These are phyloP conservation scores for Chaetomium globosum DNA, from an alignment of 2,329 filamentous ascomycete species.

Conservation along the genomic window DNA sequence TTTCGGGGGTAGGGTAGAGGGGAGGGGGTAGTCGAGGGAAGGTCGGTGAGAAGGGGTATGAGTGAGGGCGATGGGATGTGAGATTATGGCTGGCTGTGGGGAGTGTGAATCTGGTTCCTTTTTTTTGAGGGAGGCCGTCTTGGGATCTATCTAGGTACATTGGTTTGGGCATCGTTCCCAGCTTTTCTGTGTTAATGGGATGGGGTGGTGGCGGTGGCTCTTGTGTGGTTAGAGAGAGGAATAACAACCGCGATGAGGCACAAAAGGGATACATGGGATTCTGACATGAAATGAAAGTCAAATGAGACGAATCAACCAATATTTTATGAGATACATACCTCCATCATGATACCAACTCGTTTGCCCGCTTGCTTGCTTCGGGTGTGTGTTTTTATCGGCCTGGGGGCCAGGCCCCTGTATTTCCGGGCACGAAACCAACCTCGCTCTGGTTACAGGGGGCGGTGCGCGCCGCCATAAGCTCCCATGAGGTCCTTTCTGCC, in stretches of 20 bases:
- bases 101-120: background rate
- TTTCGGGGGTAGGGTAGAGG: conserved; percentile 11
- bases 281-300: background rate
- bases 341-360: too few species aligned
- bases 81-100: background rate
- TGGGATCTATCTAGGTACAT: background rate
- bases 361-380: too few species aligned
- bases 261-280: background rate
- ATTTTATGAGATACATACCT: too few species aligned
- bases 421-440: background rate
- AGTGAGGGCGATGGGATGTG: background rate
- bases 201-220: background rate
- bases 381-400: background rate
- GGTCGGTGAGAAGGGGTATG: background rate
- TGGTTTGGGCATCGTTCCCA: background rate
- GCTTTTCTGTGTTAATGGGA: background rate
- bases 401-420: background rate
- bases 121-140: background rate
- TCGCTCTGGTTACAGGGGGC: background rate
- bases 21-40: background rate
- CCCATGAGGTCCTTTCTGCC: background rate
- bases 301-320: background rate
- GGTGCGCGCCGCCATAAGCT: background rate
- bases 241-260: background rate
- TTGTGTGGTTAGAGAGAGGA: background rate